Evolutionary conservation across 805 yeast species (phyloP).

Genomic region (Diddensiella santjacobensis): DNA sequence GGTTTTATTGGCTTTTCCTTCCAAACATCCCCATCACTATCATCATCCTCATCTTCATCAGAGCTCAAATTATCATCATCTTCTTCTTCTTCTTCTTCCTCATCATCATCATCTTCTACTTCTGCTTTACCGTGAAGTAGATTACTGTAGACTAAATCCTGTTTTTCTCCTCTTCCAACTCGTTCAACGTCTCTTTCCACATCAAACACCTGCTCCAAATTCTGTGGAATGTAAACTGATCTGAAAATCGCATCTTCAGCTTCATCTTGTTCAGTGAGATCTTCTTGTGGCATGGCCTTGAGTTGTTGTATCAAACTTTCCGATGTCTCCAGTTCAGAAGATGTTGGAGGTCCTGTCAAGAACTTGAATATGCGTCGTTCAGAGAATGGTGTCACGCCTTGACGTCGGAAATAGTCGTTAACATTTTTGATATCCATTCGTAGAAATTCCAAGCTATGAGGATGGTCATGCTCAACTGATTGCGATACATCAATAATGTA

Average conservation of each 20-base stretch:
- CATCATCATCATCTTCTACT: constrained; percentile 30
- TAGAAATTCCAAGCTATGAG: constrained; percentile 89
- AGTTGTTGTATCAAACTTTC: constrained; percentile 26
- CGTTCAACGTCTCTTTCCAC: constrained; percentile 72
- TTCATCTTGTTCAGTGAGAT: constrained; percentile 39
- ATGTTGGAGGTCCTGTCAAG: constrained; percentile 43
- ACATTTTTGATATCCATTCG: constrained; percentile 97
- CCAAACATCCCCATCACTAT: constrained; percentile 42
- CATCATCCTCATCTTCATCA: constrained; percentile 35
- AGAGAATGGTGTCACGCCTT: constrained; percentile 71
- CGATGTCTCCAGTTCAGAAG: constrained; percentile 30
- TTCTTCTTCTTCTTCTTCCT: constrained; percentile 28
- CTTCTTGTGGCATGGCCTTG: constrained; percentile 26
- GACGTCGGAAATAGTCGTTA: constrained; percentile 76
- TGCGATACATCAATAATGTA: constrained; percentile 96
- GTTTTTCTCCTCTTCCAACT: constrained; percentile 75
- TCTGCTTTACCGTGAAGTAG: constrained; percentile 24
- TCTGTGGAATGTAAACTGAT: constrained; percentile 77
- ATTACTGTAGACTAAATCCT: constrained; percentile 53
- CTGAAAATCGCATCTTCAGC: constrained; percentile 87
- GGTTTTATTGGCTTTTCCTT: constrained; percentile 51
- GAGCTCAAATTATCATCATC: constrained; percentile 34
- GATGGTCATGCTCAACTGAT: constrained; percentile 96
- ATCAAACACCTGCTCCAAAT: constrained; percentile 42
- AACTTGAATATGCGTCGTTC: constrained; percentile 80